Conservation (phyloP, 2,329 filamentous ascomycete species). For the Polychaeton citri region DNA sequence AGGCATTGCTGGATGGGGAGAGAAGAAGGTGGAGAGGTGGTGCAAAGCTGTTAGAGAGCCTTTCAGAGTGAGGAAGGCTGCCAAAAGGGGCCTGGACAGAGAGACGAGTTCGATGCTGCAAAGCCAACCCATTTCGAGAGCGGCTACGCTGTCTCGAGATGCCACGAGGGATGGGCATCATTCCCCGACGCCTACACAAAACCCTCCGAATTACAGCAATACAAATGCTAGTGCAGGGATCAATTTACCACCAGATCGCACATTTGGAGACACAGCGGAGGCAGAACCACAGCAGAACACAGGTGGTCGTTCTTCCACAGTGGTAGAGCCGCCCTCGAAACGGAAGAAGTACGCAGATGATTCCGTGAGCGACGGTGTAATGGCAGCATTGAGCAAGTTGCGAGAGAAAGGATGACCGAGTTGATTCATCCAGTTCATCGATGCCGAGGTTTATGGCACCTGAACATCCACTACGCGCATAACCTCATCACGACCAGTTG, state of each 20-base stretch:
- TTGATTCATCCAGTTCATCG: neutral
- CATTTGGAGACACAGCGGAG: constrained; percentile 6
- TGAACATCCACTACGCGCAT: constrained; percentile 6
- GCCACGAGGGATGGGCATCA: constrained; percentile 11
- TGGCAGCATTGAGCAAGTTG: constrained; percentile 44
- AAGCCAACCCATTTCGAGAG: constrained; percentile 12
- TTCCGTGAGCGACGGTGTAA: constrained; percentile 43
- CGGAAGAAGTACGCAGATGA: constrained; percentile 29
- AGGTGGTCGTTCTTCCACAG: too few relatives aligned
- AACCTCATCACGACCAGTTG: constrained; percentile 1
- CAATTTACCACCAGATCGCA: too few relatives aligned
- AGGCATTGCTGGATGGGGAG: constrained; percentile 82
- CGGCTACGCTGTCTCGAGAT: constrained; percentile 14
- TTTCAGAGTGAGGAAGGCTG: constrained; percentile 62
- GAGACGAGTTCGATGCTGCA: constrained; percentile 11
- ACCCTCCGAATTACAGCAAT: too few relatives aligned
- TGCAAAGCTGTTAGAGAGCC: constrained; percentile 68
- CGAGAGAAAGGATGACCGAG: constrained; percentile 20
- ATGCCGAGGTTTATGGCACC: constrained; percentile 1
- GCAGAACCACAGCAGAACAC: constrained; percentile 4
- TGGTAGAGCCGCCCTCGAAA: constrained; percentile 5
- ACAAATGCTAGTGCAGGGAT: too few relatives aligned
- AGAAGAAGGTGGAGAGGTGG: constrained; percentile 88
- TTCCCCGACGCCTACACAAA: too few relatives aligned
- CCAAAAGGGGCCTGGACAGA: constrained; percentile 38